Percentiles rank a stretch among this genome's conserved stretches.
Evolutionary conservation across 148 eudicot species (phyloP).

Genomic region (Camellia lanceoleosa): DNA sequence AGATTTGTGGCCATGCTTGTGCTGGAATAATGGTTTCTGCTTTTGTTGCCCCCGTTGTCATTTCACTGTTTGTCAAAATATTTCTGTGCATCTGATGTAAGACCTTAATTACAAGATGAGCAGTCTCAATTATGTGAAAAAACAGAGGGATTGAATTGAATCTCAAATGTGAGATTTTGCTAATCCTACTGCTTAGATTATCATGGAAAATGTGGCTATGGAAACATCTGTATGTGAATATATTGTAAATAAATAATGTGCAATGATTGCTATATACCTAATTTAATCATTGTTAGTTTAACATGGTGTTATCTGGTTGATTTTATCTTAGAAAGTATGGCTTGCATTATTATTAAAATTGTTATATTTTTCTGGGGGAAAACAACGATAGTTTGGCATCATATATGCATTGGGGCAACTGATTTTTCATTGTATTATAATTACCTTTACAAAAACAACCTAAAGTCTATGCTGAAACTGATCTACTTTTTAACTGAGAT

Average conservation of each 20-base stretch:
- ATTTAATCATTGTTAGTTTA: neutral
- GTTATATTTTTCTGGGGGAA: neutral
- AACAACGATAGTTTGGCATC: neutral
- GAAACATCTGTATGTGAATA: neutral
- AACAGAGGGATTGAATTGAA: neutral
- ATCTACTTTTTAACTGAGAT: conserved; percentile 10
- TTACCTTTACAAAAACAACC: neutral
- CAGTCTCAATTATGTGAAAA: neutral
- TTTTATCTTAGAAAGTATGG: neutral
- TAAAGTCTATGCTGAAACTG: conserved; percentile 6
- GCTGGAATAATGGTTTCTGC: neutral
- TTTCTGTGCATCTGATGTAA: neutral
- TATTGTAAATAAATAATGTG: neutral
- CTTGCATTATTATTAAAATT: neutral
- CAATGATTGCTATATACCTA: neutral
- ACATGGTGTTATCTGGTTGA: neutral
- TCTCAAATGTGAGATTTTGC: neutral
- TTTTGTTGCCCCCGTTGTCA: neutral
- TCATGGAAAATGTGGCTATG: neutral
- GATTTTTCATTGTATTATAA: neutral
- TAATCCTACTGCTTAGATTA: too few relatives aligned
- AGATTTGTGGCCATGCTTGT: neutral
- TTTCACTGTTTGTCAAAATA: neutral
- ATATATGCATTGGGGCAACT: neutral
- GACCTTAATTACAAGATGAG: neutral